A percentile compares a stretch with the other conserved stretches of the same genome.
Conservation (phyloP, 2,329 filamentous ascomycete species). For the Pseudocercospora musae region DNA sequence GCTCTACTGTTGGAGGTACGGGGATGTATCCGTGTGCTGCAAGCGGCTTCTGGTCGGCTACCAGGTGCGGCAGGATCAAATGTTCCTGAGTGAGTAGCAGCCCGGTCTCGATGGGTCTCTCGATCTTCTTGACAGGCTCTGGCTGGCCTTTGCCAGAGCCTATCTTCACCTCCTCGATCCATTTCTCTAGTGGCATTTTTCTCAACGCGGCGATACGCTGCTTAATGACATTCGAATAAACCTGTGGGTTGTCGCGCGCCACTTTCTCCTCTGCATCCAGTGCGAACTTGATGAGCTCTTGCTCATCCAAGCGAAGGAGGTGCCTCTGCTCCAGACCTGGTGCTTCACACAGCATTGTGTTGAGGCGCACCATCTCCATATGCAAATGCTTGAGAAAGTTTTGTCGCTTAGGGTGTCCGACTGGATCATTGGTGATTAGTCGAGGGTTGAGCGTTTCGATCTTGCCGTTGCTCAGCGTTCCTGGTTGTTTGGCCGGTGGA, state of each 20-base stretch:
- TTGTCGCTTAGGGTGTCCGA: slow-evolving; percentile 34
- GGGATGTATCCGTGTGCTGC: slow-evolving; percentile 72
- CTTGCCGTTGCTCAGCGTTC: slow-evolving; percentile 10
- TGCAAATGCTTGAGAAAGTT: slow-evolving; percentile 59
- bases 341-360: slow-evolving; percentile 41
- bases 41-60: slow-evolving; percentile 62
- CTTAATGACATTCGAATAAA: slow-evolving; percentile 84
- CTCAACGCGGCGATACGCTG: slow-evolving; percentile 73
- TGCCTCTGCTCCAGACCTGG: slow-evolving; percentile 33
- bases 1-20: slow-evolving; percentile 59
- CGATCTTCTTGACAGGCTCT: slow-evolving; percentile 26
- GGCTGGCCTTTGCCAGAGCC: slow-evolving; percentile 21
- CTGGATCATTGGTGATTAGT: slow-evolving; percentile 54
- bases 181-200: slow-evolving; percentile 69
- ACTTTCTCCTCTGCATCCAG: slow-evolving; percentile 76
- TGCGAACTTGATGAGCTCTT: slow-evolving; percentile 65
- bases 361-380: slow-evolving; percentile 63
- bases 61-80: slow-evolving; percentile 57
- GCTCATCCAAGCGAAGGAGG: slow-evolving; percentile 58
- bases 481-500: not conserved
- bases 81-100: slow-evolving; percentile 67
- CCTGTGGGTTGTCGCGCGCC: slow-evolving; percentile 62
- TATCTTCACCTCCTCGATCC: slow-evolving; percentile 49
- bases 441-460: slow-evolving; percentile 60
- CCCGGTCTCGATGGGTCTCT: slow-evolving; percentile 61